These are phyloP conservation scores for Phialophora expanda DNA, from an alignment of 2,329 filamentous ascomycete species.

Conservation along the genomic window DNA sequence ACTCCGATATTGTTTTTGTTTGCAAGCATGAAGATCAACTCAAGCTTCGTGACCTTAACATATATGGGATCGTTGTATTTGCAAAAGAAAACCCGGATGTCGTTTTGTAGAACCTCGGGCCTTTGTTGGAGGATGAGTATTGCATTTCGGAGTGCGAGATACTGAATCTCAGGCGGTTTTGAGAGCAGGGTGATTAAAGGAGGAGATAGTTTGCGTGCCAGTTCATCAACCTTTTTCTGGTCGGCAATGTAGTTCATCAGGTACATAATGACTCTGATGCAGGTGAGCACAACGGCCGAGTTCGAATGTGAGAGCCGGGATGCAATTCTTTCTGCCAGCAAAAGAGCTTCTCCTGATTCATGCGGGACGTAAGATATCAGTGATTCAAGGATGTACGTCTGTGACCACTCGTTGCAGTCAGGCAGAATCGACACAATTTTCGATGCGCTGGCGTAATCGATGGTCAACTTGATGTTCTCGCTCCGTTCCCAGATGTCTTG, in stretches of 20 bases:
- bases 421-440: constrained; percentile 97
- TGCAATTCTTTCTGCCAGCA: constrained; percentile 90
- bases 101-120: constrained; percentile 91
- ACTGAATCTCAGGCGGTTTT: constrained; percentile 98
- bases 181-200: constrained; percentile 92
- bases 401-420: constrained; percentile 96
- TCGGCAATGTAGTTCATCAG: constrained; percentile 98
- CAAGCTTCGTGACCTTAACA: constrained; percentile 97
- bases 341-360: constrained; percentile 81
- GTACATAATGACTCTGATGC: constrained; percentile 94
- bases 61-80: constrained; percentile 99
- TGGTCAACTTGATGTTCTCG: constrained; percentile 95
- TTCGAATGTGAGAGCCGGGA: constrained; percentile 97
- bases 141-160: constrained; percentile 90
- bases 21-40: constrained; percentile 98
- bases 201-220: constrained; percentile 92
- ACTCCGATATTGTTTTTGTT: constrained; percentile 95
- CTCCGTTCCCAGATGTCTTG: constrained; percentile 99
- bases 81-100: constrained; percentile 99
- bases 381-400: constrained; percentile 97
- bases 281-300: constrained; percentile 93
- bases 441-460: constrained; percentile 95
- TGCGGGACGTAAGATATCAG: constrained; percentile 97
- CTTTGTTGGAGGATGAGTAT: constrained; percentile 89
- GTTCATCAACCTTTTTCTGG: constrained; percentile 80